Conservation (phyloP, 2,329 filamentous ascomycete genomes). For the Talaromyces sp. region DNA sequence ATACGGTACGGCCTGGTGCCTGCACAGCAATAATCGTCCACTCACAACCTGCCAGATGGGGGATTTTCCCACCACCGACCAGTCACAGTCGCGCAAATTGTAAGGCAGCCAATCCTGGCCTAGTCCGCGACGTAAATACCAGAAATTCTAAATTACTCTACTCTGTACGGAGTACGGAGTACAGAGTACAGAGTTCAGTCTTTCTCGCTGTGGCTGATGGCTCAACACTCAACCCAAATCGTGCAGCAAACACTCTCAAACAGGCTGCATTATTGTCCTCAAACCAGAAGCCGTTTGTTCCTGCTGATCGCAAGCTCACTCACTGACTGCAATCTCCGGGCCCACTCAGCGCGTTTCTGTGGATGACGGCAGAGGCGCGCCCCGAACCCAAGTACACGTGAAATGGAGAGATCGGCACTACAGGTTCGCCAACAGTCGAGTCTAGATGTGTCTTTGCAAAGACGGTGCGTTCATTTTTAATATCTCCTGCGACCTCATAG, state of each 20-base stretch:
- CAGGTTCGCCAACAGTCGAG: neutral
- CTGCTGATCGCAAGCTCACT: neutral
- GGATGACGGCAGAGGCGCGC: neutral
- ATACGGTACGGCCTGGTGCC: neutral
- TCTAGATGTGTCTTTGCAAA: neutral
- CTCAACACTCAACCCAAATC: no score
- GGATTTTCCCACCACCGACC: neutral
- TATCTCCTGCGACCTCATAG: neutral
- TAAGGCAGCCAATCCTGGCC: constrained; percentile 7
- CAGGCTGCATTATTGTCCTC: neutral
- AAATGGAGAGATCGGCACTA: neutral
- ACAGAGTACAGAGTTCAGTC: no score
- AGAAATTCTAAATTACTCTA: neutral
- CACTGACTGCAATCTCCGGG: neutral
- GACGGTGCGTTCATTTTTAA: neutral
- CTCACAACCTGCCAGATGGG: neutral
- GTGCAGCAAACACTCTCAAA: no score
- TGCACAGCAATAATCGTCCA: neutral
- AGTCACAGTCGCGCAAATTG: constrained; percentile 7
- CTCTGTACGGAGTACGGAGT: no score
- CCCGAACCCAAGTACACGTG: neutral
- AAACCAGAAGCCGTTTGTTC: neutral
- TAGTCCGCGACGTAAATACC: neutral
- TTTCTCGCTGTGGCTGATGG: no score
- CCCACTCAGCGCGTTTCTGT: neutral